Base-by-base conservation (phyloP, 202 grass and related monocot species). In the Brachypodium distachyon region DNA sequence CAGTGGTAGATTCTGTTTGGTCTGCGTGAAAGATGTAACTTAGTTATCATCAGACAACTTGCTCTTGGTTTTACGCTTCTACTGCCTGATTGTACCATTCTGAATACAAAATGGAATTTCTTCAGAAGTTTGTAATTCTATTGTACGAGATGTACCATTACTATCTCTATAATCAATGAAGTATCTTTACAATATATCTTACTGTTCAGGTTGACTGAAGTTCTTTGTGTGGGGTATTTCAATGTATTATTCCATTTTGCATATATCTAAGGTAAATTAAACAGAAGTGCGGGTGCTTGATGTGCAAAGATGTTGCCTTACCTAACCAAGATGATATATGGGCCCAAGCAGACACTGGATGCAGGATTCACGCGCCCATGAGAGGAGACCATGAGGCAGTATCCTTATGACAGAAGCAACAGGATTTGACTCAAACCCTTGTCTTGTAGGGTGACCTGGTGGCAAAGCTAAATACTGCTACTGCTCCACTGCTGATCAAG, bases 341-440 rank as follows among this genome's bases (percentile, higher is more conserved):
- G 36, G 27, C 43, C 29, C 25, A 80, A 28, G n/a, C 21, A 50
- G 14, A 61, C 77, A 69, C 9, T 27, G 28, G 77, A 42, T 81
- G 26, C 34, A 12, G 44, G 56, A 76, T 76, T 76, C 16, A 31
- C 42, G 19, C 31, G 29, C 21, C 18, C 70, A 61, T 50, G 18
- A 53, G 31, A 37, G n/a, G 57, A 65, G 47, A 22, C 60, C 26
- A 12, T 69, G 83, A 85, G n/a, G 33, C 70, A 51, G 4, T 39
- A 39, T 19, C 60, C 69, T 68, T 74, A 38, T 67, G 23, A 12
- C 41, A 27, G 63, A 81, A 61, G 77, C 43, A 81, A 70, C 62
- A 62, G 76, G 71, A 46, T 62, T 74, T 86, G 77, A 55, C 34
- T 76, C 71, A 55, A 55, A 54, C 27, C 43, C 21, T 77, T 81